Evolutionary conservation across 345 rosid genomes (phyloP), one percentile per base, ranked within the genome.

Genomic region (Brassica nigra): DNA sequence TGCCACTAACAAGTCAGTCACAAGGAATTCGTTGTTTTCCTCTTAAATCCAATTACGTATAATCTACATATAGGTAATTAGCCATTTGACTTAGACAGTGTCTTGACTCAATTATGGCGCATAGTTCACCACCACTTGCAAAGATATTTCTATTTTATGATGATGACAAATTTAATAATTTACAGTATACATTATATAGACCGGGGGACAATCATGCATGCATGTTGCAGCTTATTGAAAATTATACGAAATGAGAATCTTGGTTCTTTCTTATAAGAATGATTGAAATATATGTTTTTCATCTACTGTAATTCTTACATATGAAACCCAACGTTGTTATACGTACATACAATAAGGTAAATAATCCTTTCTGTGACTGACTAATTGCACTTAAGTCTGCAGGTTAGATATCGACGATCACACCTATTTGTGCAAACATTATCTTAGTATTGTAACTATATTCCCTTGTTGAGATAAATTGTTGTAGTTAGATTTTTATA

Each of bases 101-200:
- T 47, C 61, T 15, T 67, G 64, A 28, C 78, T 67, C 55, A 65
- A 59, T 73, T 67, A 28, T 31, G 65, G 36, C 59, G 39, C 68
- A 68, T 59, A 57, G 63, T 31, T 47, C 33, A 62, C 76, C 18
- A 75, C 68, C 82, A 79, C 78, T 73, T 73, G 68, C 68, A 14
- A 52, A 78, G 2, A 66, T 72, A 72, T 57, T 57, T 66, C 4
- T 57, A 28, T 57, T 65, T 71, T 28, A 33, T 18, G 37, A 66
- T 66, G 52, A 57, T 4, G 68, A 57, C 62, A 57, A 66, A n/a
- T 65, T 28, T 29, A 36, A 34, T 57, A 28, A 1, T 39, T 29
- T 55, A 36, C 20, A n/a, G 52, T 62, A 62, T 70, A 34, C 6
- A 64, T 29, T 66, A 27, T 23, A 20, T 52, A 54, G 11, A 31